phyloP scores from a whole-genome alignment of 257 asterid species.

The Asclepias syriaca region DNA sequence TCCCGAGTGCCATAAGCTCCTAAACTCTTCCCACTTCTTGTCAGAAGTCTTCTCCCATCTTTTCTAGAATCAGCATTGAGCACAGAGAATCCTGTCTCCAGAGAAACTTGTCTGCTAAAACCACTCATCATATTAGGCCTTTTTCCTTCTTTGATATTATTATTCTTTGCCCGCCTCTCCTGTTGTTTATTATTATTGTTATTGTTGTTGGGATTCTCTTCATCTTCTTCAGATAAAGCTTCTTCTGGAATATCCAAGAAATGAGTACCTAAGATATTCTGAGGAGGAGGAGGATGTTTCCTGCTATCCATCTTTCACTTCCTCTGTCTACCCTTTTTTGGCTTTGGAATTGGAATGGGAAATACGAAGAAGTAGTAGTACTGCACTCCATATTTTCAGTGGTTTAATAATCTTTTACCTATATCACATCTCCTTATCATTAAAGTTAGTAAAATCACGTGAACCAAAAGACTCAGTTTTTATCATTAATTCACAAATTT shows the following conservation, averaged over 20 bases:
- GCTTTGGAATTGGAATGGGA: neutral
- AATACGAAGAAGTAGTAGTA: neutral
- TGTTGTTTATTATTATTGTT: slow-evolving; percentile 4
- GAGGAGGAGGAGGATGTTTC: slow-evolving; percentile 17
- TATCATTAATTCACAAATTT: neutral
- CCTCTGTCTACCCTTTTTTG: neutral
- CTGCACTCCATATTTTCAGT: neutral
- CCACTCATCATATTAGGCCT: slow-evolving; percentile 20
- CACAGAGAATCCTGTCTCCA: slow-evolving; percentile 78
- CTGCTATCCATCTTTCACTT: neutral
- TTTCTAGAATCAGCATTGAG: slow-evolving; percentile 40
- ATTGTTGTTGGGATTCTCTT: slow-evolving; percentile 17
- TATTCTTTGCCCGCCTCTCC: slow-evolving; percentile 16
- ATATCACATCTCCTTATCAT: neutral
- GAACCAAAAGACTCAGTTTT: neutral
- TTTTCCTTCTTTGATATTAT: slow-evolving; percentile 27
- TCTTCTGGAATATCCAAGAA: slow-evolving; percentile 72
- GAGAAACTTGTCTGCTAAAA: slow-evolving; percentile 72
- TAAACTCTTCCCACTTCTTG: slow-evolving; percentile 75
- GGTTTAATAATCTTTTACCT: neutral
- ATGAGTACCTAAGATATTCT: slow-evolving; percentile 34
- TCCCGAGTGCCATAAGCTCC: slow-evolving; percentile 57
- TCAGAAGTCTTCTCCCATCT: slow-evolving; percentile 31
- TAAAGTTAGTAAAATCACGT: slow-evolving; percentile 2
- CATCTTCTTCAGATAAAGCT: slow-evolving; percentile 46